These are phyloP conservation scores for Nitzschia inconspicua DNA, from an alignment of 108 stramenopile genomes.

Conservation along the genomic window DNA sequence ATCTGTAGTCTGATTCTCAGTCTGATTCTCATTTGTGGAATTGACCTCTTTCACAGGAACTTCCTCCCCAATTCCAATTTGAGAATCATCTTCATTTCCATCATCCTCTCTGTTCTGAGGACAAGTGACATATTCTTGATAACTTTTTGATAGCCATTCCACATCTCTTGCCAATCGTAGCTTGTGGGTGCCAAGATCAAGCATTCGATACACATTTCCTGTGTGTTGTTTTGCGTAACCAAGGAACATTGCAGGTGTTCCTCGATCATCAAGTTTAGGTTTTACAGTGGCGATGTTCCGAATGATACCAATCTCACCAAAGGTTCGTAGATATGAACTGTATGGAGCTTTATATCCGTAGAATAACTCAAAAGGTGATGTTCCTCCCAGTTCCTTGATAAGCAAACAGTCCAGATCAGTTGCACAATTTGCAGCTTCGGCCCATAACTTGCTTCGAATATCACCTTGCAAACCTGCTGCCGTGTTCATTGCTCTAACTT, in stretches of 20 bases:
- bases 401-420: too few species aligned
- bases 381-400: too few species aligned
- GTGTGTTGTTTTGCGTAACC: constrained; percentile 6
- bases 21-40: background rate
- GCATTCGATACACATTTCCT: background rate
- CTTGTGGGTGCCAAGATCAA: too few species aligned
- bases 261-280: background rate
- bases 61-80: too few species aligned
- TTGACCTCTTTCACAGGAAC: too few species aligned
- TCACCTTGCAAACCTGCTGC: background rate
- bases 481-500: constrained; percentile 3
- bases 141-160: too few species aligned
- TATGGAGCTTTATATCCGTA: background rate
- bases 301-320: constrained; percentile 9
- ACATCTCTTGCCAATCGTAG: too few species aligned
- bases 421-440: too few species aligned
- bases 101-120: too few species aligned
- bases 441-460: constrained; percentile 10
- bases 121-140: too few species aligned
- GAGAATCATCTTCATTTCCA: too few species aligned
- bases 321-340: background rate
- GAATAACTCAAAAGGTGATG: too few species aligned
- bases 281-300: background rate
- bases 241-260: background rate
- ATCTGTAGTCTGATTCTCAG: background rate